phyloP scores from a whole-genome alignment of 1,284 basidiomycete species.

The Rhodotorula sp. region DNA sequence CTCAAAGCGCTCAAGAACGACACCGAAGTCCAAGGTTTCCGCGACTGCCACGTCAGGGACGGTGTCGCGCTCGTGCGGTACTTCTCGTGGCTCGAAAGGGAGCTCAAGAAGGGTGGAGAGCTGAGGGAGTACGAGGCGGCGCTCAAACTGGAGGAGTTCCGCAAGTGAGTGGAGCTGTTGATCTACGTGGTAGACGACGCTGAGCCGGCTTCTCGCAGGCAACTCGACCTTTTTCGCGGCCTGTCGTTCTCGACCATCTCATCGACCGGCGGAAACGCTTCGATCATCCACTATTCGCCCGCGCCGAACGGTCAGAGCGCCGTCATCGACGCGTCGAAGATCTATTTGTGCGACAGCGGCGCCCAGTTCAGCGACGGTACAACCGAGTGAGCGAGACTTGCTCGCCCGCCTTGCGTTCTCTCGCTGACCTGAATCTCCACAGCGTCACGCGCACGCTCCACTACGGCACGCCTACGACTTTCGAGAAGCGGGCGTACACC shows the following conservation, averaged over 20 bases:
- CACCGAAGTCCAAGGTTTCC: constrained; percentile 84
- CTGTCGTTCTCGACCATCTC: constrained; percentile 92
- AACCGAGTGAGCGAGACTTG: constrained; percentile 67
- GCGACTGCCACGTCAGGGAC: constrained; percentile 83
- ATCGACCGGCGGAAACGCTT: constrained; percentile 63
- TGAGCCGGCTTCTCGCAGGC: constrained; percentile 52
- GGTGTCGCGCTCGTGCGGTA: constrained; percentile 78
- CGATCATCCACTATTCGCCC: constrained; percentile 92
- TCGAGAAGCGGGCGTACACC: constrained; percentile 86
- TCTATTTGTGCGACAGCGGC: constrained; percentile 93
- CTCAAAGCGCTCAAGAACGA: constrained; percentile 49
- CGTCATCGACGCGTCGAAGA: constrained; percentile 70
- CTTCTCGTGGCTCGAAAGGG: constrained; percentile 92
- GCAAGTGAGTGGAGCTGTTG: constrained; percentile 61
- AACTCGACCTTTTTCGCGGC: constrained; percentile 76
- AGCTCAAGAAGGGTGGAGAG: constrained; percentile 61
- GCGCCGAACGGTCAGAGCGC: constrained; percentile 67
- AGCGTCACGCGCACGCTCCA: constrained; percentile 58
- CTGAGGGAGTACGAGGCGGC: constrained; percentile 81
- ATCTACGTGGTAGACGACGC: not conserved
- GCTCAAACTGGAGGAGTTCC: constrained; percentile 71
- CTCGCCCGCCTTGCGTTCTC: not conserved
- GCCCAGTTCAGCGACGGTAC: constrained; percentile 88
- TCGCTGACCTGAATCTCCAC: not conserved
- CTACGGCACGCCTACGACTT: constrained; percentile 77